Evolutionary conservation across 768 basidiomycete species (phyloP), one percentile per base, ranked within the genome.

Genomic region (Suillus luteus): DNA sequence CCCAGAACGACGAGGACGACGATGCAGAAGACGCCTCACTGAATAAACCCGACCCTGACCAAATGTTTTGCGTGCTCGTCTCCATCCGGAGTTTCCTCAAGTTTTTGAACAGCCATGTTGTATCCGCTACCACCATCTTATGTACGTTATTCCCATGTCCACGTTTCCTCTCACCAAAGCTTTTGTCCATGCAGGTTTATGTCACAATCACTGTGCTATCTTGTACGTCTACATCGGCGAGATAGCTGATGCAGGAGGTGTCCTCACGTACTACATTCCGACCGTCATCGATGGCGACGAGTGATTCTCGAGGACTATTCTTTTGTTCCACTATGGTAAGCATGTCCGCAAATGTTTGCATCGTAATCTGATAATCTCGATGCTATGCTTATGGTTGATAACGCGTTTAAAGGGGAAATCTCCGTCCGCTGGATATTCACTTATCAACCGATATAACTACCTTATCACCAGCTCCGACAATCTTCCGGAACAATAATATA

Each of bases 141-240:
- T 91, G 93, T 93, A 68, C 52, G 91, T 79, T 27, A 19, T 31
- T n/a, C 14, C 52, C 63, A 49, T 37, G 8, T 10, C 10, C n/a
- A 4, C 3, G 8, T 60, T 41, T 15, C 14, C 22, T 62, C 10
- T 35, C 49, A 61, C 22, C 19, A 68, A 15, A 11, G 0, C 15
- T 46, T 12, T 46, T 51, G 22, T 38, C 64, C 31, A 35, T 33
- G 0, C 70, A 95, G 93, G 90, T 70, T 82, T 95, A 58, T 95
- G 93, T 71, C 86, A 88, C 67, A 82, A 86, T 63, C 90, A 94
- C 66, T 95, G 92, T 71, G 81, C 92, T 64, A 95, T 95, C 67
- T 82, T 95, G 59, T 95, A 95, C 66, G 92, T 95, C 61, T 95
- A 95, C 71, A 89, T 95, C 51, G 93, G 93, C 11, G 88, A 92